Percentiles rank a stretch among this genome's conserved stretches.
These are phyloP conservation scores for Trichocomaceae sp. DNA, from an alignment of 2,329 filamentous ascomycete species.

Conservation along the genomic window DNA sequence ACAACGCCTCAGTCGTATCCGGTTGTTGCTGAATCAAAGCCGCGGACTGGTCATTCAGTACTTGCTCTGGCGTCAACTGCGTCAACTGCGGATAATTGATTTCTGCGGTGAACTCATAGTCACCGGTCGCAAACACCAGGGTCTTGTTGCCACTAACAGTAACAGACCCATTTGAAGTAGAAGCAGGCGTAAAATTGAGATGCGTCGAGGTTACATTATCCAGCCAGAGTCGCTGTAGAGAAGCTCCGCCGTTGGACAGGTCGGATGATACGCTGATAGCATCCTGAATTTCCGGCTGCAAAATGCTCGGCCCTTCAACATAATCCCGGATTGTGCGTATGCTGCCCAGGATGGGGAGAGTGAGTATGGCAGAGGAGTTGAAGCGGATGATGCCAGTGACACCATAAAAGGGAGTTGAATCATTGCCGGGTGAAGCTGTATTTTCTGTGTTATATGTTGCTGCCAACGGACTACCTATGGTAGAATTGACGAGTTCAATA, in stretches of 20 bases:
- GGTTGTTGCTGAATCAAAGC: slow-evolving; percentile 42
- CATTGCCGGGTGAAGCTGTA: slow-evolving; percentile 15
- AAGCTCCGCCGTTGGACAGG: slow-evolving; percentile 39
- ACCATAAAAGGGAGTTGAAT: slow-evolving; percentile 44
- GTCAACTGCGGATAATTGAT: slow-evolving; percentile 58
- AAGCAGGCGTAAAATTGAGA: slow-evolving; percentile 42
- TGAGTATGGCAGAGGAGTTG: slow-evolving; percentile 52
- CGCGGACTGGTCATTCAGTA: slow-evolving; percentile 46
- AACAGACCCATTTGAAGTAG: slow-evolving; percentile 24
- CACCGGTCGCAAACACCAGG: slow-evolving; percentile 46
- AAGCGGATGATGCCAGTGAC: slow-evolving; percentile 50
- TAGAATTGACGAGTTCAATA: slow-evolving; percentile 49
- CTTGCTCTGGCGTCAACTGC: slow-evolving; percentile 45
- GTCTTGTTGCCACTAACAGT: slow-evolving; percentile 31
- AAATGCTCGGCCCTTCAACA: slow-evolving; percentile 50
- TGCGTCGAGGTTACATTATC: slow-evolving; percentile 55
- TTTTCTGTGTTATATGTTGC: slow-evolving; percentile 38
- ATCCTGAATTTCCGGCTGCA: slow-evolving; percentile 50
- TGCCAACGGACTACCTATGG: slow-evolving; percentile 40
- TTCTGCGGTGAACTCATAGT: slow-evolving; percentile 53
- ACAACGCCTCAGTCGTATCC: slow-evolving; percentile 48
- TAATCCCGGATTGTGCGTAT: slow-evolving; percentile 59
- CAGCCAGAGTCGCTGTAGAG: slow-evolving; percentile 53
- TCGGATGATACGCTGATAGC: slow-evolving; percentile 39
- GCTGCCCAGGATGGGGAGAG: slow-evolving; percentile 54